Evolutionary conservation across 2,329 filamentous ascomycete species (phyloP), one percentile per base, ranked within the genome.

Genomic region (Zasmidium citrigriseum): DNA sequence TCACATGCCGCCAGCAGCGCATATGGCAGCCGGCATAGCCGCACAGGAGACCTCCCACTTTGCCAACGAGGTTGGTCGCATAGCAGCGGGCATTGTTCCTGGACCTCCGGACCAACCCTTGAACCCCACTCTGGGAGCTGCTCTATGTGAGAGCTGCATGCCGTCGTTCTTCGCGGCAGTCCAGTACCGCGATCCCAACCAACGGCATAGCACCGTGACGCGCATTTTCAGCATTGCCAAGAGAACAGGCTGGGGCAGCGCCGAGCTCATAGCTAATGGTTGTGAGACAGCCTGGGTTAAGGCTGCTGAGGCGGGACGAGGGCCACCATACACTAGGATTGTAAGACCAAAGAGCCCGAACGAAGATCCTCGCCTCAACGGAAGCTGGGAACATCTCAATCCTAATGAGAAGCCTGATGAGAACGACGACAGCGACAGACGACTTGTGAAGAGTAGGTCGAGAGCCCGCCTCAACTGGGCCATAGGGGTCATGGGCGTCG

Each of bases 161-260:
- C 86, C 88, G 3, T 78, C 96, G 1, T 97, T 98, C 76, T 91
- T 97, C 61, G 89, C 92, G 1, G 93, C 85, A 3, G 85, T 98
- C 11, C 80, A 96, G 81, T 96, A 87, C 71, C 85, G 85, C 67
- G 85, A 90, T 59, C 73, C 85, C 3, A 78, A 76, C 0, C 92
- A 98, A 68, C 86, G 95, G 1, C 82, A 84, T 57, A 96, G 91
- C 90, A 84, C 89, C 0, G 82, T 97, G 62, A 81, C 83, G 29
- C 86, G 89, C 24, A 81, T 97, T 55, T 83, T 86, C 65, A 87
- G 91, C 66, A 87, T 96, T 41, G 85, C 89, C 2, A 85, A 87
- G 1, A 80, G 95, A 7, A 96, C 91, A 0, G 95, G 95, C 0
- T 97, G 91, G 89, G 89, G 91, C 67, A 91, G 89, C 1, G 89